Evolutionary conservation across 2,329 filamentous ascomycete genomes (phyloP).

Genomic region (Alternaria longipes): DNA sequence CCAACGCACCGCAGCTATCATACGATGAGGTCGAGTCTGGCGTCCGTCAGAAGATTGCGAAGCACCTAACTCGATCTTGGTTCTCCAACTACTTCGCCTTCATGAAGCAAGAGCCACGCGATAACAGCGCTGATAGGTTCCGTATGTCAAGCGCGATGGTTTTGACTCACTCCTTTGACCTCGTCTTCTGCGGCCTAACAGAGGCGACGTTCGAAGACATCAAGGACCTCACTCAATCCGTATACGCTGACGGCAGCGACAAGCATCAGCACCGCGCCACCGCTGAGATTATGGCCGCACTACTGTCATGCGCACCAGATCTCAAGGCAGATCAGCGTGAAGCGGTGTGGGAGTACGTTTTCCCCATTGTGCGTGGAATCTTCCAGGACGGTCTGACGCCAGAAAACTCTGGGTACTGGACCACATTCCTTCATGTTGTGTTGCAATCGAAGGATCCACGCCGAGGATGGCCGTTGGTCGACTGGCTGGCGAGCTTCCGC

Average conservation of each 20-base stretch:
- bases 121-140: constrained; percentile 83
- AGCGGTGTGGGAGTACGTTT: constrained; percentile 86
- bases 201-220: constrained; percentile 85
- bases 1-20: constrained; percentile 72
- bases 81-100: constrained; percentile 88
- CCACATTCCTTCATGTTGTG: constrained; percentile 88
- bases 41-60: constrained; percentile 81
- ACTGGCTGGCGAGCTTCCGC: constrained; percentile 83
- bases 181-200: constrained; percentile 83
- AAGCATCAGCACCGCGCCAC: constrained; percentile 98
- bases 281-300: constrained; percentile 87
- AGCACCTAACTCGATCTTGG: constrained; percentile 83
- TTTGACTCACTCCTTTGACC: constrained; percentile 87
- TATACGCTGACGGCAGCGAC: constrained; percentile 92
- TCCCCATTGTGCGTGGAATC: constrained; percentile 84
- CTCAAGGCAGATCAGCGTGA: constrained; percentile 77
- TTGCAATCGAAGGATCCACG: constrained; percentile 90
- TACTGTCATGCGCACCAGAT: constrained; percentile 83
- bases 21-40: constrained; percentile 84
- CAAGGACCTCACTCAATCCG: constrained; percentile 76
- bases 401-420: constrained; percentile 95
- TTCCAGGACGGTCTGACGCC: constrained; percentile 93
- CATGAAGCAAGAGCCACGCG: constrained; percentile 94
- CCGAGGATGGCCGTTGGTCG: constrained; percentile 83
- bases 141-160: constrained; percentile 87